phyloP scores from a whole-genome alignment of 2,329 filamentous ascomycete genomes.

The Aulographum hederae region DNA sequence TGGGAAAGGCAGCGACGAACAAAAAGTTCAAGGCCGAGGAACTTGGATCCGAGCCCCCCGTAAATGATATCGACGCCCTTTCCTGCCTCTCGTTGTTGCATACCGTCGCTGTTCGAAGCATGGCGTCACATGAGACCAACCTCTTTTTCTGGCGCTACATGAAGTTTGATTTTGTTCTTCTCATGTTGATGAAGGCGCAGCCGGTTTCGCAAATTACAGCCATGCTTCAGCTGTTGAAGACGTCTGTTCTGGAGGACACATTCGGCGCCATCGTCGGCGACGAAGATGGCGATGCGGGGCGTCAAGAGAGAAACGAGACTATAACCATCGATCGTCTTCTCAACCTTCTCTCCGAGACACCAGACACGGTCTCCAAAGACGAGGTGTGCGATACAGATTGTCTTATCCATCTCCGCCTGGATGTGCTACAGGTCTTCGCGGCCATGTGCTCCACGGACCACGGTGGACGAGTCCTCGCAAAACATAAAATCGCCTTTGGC shows the following conservation, averaged over 20 bases:
- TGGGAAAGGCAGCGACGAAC: slow-evolving; percentile 17
- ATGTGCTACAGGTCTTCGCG: slow-evolving; percentile 27
- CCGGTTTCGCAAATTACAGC: slow-evolving; percentile 41
- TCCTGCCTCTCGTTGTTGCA: slow-evolving; percentile 50
- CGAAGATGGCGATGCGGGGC: slow-evolving; percentile 18
- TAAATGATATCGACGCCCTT: slow-evolving; percentile 43
- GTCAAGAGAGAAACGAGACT: slow-evolving; percentile 17
- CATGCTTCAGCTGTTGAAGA: slow-evolving; percentile 47
- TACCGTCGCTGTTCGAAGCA: too few relatives aligned
- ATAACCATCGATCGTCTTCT: slow-evolving; percentile 44
- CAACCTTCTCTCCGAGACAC: slow-evolving; percentile 40
- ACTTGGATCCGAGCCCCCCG: slow-evolving; percentile 17
- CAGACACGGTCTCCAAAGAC: slow-evolving; percentile 13
- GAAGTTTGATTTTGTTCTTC: slow-evolving; percentile 45
- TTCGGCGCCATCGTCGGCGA: slow-evolving; percentile 44
- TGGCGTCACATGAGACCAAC: too few relatives aligned
- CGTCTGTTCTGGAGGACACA: slow-evolving; percentile 42
- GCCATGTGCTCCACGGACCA: slow-evolving; percentile 42
- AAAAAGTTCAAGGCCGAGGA: slow-evolving; percentile 9
- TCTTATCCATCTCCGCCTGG: slow-evolving; percentile 27
- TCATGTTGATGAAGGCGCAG: slow-evolving; percentile 51
- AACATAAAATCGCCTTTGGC: slow-evolving; percentile 51
- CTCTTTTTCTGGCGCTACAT: slow-evolving; percentile 60
- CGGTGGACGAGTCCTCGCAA: slow-evolving; percentile 46
- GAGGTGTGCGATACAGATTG: slow-evolving; percentile 15